Evolutionary conservation across 2,329 filamentous ascomycete species (phyloP).

Genomic region (Domatiomyces catenatus): DNA sequence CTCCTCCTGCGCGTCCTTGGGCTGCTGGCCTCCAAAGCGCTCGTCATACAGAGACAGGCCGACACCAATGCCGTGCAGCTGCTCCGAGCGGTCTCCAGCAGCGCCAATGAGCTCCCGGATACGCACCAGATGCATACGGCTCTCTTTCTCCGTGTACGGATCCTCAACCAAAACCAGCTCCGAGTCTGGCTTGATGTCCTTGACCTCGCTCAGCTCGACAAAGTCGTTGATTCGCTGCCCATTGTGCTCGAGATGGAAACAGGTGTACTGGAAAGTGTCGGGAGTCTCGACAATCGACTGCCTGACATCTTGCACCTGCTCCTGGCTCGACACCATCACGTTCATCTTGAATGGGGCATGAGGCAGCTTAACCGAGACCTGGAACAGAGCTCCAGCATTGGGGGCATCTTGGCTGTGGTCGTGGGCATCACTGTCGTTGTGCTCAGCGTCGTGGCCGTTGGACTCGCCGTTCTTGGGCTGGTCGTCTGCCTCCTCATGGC

Average conservation of each 20-base stretch:
- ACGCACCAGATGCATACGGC: slow-evolving; percentile 80
- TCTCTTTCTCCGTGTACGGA: slow-evolving; percentile 96
- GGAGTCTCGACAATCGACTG: slow-evolving; percentile 93
- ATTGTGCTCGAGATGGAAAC: slow-evolving; percentile 90
- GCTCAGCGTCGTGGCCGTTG: slow-evolving; percentile 6
- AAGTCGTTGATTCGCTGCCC: slow-evolving; percentile 90
- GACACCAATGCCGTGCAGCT: slow-evolving; percentile 68
- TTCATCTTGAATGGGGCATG: slow-evolving; percentile 65
- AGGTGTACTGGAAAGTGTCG: slow-evolving; percentile 88
- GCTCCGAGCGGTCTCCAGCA: slow-evolving; percentile 73
- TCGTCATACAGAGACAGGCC: slow-evolving; percentile 78
- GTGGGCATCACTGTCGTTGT: slow-evolving; percentile 14
- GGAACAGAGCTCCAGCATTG: slow-evolving; percentile 39
- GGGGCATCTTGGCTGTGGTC: slow-evolving; percentile 11
- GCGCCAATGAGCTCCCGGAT: slow-evolving; percentile 88
- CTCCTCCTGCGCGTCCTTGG: slow-evolving; percentile 21
- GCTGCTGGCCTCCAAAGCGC: slow-evolving; percentile 37
- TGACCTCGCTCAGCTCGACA: slow-evolving; percentile 76
- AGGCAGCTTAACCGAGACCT: slow-evolving; percentile 67
- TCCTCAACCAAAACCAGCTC: slow-evolving; percentile 77
- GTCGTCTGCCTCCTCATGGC: slow-evolving; percentile 5
- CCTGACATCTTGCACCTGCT: slow-evolving; percentile 92
- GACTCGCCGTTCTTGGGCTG: slow-evolving; percentile 7
- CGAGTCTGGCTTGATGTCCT: slow-evolving; percentile 59
- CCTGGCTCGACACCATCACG: slow-evolving; percentile 81